Percentiles rank a stretch among this genome's conserved stretches.
Evolutionary conservation across 495 filamentous ascomycete species (phyloP).

Genomic region (Hyaloscypha bicolor): DNA sequence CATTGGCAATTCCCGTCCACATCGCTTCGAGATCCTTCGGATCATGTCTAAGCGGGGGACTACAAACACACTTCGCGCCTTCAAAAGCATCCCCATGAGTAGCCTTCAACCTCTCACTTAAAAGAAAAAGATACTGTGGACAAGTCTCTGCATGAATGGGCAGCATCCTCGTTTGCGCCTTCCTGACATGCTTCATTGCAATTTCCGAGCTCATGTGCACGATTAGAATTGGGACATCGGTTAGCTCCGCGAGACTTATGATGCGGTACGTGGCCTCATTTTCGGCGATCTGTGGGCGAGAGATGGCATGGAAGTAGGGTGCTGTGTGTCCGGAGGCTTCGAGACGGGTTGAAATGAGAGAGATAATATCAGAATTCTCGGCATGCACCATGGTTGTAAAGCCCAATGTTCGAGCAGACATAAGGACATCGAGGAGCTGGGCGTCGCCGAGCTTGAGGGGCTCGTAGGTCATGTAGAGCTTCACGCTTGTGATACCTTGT

Average conservation of each 20-base stretch:
- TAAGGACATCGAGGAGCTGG: conserved; percentile 53
- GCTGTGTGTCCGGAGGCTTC: conserved; percentile 36
- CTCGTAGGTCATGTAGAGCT: conserved; percentile 63
- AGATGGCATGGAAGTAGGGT: conserved; percentile 42
- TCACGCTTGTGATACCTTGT: conserved; percentile 53
- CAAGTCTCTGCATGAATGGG: conserved; percentile 44
- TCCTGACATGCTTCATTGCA: conserved; percentile 28
- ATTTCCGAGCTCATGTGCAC: conserved; percentile 39
- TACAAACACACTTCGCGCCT: conserved; percentile 36
- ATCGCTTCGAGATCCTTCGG: conserved; percentile 31
- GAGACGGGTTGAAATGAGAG: conserved; percentile 42
- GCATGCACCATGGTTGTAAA: conserved; percentile 62
- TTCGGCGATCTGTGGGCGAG: conserved; percentile 40
- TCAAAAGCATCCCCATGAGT: conserved; percentile 23
- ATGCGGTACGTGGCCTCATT: conserved; percentile 49
- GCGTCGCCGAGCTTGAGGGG: conserved; percentile 49
- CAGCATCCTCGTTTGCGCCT: conserved; percentile 39
- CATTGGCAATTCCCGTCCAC: conserved; percentile 34
- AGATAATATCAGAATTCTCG: conserved; percentile 53
- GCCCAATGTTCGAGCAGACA: conserved; percentile 41
- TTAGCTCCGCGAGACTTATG: conserved; percentile 45
- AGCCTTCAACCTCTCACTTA: conserved; percentile 28
- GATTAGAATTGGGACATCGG: conserved; percentile 49
- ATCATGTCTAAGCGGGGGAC: conserved; percentile 35
- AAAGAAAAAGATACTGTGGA: conserved; percentile 42